Evolutionary conservation across 306 rosid genomes (phyloP).

Genomic region (Acacia crassicarpa): DNA sequence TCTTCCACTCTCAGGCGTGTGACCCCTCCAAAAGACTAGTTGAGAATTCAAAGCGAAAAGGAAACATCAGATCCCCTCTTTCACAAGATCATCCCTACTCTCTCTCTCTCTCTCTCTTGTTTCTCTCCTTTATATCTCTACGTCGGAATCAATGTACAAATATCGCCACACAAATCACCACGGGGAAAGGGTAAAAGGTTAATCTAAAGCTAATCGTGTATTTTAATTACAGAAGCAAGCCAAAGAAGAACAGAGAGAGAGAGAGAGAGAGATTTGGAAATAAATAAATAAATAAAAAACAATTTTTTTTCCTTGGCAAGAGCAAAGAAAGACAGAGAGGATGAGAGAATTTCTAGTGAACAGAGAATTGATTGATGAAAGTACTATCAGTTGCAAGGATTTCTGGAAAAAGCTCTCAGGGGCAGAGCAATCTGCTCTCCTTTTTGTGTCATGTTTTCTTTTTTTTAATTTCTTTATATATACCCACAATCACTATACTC

Average conservation of each 20-base stretch:
- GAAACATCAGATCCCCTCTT: slow-evolving; percentile 53
- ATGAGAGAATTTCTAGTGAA: slow-evolving; percentile 47
- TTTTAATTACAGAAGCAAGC: background rate
- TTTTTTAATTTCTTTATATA: background rate
- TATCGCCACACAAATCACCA: background rate
- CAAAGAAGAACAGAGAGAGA: background rate
- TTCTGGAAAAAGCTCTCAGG: slow-evolving; percentile 62
- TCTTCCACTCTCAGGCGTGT: slow-evolving; percentile 6
- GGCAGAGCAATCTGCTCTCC: slow-evolving; percentile 56
- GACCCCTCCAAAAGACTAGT: slow-evolving; percentile 24
- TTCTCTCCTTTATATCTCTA: slow-evolving; percentile 21
- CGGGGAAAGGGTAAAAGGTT: background rate
- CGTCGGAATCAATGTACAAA: slow-evolving; percentile 25
- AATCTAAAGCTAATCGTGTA: background rate
- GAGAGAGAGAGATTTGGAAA: background rate
- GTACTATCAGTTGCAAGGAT: slow-evolving; percentile 65
- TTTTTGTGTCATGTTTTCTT: slow-evolving; percentile 40
- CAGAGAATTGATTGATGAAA: slow-evolving; percentile 41
- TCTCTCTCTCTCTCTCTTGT: slow-evolving; percentile 26
- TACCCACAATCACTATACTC: background rate
- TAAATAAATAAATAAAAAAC: too few relatives aligned
- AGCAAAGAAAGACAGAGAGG: slow-evolving; percentile 28
- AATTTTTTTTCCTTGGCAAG: background rate
- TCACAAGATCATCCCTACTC: slow-evolving; percentile 44
- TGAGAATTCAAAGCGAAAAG: slow-evolving; percentile 74